Base-by-base conservation (phyloP, 2,329 filamentous ascomycete genomes). In the Sporothrix pseudoabietina region DNA sequence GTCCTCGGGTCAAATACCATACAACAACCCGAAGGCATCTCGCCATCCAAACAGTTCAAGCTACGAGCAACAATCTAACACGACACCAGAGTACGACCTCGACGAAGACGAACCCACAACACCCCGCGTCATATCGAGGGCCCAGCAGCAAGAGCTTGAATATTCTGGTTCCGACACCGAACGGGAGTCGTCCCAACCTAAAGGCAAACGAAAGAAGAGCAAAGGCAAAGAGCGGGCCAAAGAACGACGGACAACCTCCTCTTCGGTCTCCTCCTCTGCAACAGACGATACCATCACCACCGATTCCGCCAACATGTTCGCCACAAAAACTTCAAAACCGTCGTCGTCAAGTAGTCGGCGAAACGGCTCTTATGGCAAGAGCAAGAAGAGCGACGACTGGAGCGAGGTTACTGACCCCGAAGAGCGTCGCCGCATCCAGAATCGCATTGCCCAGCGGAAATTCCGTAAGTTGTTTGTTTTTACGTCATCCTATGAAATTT, bases 371-470 rank as follows among this genome's bases (percentile, higher is more conserved):
- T 63, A 55, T 12, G 79, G 82, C 4, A 86, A 83, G 75, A 79
- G 83, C 5, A 87, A 85, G 75, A 86, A 85, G 76, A 83, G 83
- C 2, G 86, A 91, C 75, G 88, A 93, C 81, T 94, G 92, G 92
- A 85, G 87, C 39, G 87, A 90, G 0, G 86, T 94, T 59, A 87
- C 87, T 7, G 91, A 94, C 77, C 90, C 90, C 0, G 89, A 89
- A 74, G 90, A 93, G 82, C 86, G 92, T 78, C 85, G 92, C 75
- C 89, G 91, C 74, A 91, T 94, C 69, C 92, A 94, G 80, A 94
- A 94, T 79, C 87, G 91, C 71, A 87, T 93, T 75, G 91, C 91
- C 1, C 92, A 94, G 78, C 86, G 91, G 76, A 93, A 93, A 78
- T 94, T 93, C 77, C 87, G 92, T 94, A 86, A n/a, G 74, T 72